Evolutionary conservation across 2,329 filamentous ascomycete genomes (phyloP).

Genomic region (Didymella arachidicola): DNA sequence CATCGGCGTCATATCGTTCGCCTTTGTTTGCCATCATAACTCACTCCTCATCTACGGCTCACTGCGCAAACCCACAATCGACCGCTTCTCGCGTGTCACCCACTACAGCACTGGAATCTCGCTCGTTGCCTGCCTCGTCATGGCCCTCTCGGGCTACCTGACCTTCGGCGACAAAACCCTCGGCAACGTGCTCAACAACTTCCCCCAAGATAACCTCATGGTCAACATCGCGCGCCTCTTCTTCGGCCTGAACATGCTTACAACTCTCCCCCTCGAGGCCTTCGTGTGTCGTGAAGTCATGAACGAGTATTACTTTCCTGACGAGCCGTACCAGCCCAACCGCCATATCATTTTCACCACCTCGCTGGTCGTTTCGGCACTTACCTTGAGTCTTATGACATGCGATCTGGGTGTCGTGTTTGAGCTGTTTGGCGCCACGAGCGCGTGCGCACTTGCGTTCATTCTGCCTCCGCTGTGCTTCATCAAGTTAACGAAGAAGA

Average conservation of each 20-base stretch:
- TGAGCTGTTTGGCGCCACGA: conserved; percentile 94
- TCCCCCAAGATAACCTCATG: conserved; percentile 86
- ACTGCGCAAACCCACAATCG: conserved; percentile 89
- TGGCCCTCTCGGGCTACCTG: conserved; percentile 89
- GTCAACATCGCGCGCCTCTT: conserved; percentile 94
- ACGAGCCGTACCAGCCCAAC: conserved; percentile 79
- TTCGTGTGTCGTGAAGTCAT: conserved; percentile 98
- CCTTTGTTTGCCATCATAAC: conserved; percentile 87
- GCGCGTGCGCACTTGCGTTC: conserved; percentile 91
- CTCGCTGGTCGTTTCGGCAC: conserved; percentile 77
- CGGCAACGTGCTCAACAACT: conserved; percentile 98
- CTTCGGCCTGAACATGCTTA: conserved; percentile 98
- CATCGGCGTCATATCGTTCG: conserved; percentile 96
- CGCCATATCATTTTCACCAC: conserved; percentile 89
- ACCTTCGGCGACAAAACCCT: conserved; percentile 91
- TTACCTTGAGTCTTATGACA: conserved; percentile 80
- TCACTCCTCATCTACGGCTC: conserved; percentile 97
- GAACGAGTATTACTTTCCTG: conserved; percentile 80
- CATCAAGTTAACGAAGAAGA: conserved; percentile 85
- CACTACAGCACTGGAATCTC: conserved; percentile 92
- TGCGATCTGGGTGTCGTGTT: conserved; percentile 95
- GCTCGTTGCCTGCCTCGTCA: conserved; percentile 86
- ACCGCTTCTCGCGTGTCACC: conserved; percentile 91
- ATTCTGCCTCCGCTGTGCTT: conserved; percentile 95
- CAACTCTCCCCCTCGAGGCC: conserved; percentile 92